These are phyloP conservation scores for Hemisphaericaspora subhashii DNA, from an alignment of 1,139 yeast species.

Conservation along the genomic window DNA sequence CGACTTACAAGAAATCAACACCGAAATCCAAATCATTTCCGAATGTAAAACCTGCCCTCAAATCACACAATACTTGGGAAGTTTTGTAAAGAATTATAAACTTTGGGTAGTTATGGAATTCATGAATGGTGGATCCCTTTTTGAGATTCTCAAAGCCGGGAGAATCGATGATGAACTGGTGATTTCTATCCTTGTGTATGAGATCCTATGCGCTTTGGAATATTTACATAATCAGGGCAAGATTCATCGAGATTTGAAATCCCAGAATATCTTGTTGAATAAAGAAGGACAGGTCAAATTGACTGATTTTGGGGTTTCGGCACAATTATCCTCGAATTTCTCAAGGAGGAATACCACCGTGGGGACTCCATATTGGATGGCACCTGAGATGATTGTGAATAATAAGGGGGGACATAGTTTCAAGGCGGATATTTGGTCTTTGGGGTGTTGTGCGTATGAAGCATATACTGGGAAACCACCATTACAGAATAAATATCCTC, in stretches of 20 bases:
- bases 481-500: constrained; percentile 61
- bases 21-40: constrained; percentile 73
- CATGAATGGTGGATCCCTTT: constrained; percentile 80
- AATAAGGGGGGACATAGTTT: constrained; percentile 74
- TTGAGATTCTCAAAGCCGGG: constrained; percentile 65
- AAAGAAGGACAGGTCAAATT: constrained; percentile 76
- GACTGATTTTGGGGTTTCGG: constrained; percentile 96
- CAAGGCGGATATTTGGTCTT: constrained; percentile 93
- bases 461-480: constrained; percentile 86
- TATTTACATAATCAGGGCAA: constrained; percentile 78
- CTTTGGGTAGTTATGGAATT: constrained; percentile 88
- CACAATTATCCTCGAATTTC: constrained; percentile 76
- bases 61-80: constrained; percentile 76
- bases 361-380: constrained; percentile 99
- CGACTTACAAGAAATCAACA: constrained; percentile 75
- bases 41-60: constrained; percentile 65
- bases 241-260: constrained; percentile 84
- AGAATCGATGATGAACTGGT: constrained; percentile 46
- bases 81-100: constrained; percentile 75
- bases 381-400: constrained; percentile 91
- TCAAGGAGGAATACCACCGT: constrained; percentile 86
- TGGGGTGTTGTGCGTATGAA: constrained; percentile 89
- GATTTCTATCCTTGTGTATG: constrained; percentile 58
- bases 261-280: constrained; percentile 77
- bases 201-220: constrained; percentile 63